Evolutionary conservation across 2,329 filamentous ascomycete species (phyloP).

Genomic region (Paracorniculantispora psalliotae): DNA sequence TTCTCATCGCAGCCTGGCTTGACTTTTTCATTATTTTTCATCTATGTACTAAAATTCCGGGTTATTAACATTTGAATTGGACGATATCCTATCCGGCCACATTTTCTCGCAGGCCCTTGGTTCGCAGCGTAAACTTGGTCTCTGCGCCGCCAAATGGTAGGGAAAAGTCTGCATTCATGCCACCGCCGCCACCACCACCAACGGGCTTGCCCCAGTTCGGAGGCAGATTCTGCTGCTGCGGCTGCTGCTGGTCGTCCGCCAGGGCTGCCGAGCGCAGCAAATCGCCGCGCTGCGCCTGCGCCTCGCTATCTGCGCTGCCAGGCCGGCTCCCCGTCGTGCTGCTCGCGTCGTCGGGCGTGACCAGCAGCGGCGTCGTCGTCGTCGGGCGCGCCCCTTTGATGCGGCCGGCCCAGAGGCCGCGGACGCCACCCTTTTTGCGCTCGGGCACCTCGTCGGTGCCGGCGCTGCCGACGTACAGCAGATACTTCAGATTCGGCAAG

Average conservation of each 20-base stretch:
- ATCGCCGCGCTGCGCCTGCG: slow-evolving; percentile 35
- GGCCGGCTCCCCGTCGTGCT: slow-evolving; percentile 35
- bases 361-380: slow-evolving; percentile 16
- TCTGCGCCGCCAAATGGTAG: slow-evolving; percentile 44
- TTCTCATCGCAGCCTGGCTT: too few species aligned
- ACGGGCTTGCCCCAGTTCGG: slow-evolving; percentile 14
- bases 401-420: slow-evolving; percentile 51
- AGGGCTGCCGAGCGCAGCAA: slow-evolving; percentile 34
- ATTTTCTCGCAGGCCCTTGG: slow-evolving; percentile 52
- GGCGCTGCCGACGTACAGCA: slow-evolving; percentile 83
- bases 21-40: too few species aligned
- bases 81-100: too few species aligned
- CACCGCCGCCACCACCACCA: background rate
- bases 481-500: slow-evolving; percentile 86
- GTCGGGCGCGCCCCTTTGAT: slow-evolving; percentile 28
- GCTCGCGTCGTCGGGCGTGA: slow-evolving; percentile 34
- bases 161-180: slow-evolving; percentile 21
- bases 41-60: background rate
- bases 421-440: slow-evolving; percentile 56
- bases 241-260: slow-evolving; percentile 18
- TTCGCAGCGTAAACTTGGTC: slow-evolving; percentile 47
- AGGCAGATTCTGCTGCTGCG: slow-evolving; percentile 1
- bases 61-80: background rate
- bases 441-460: slow-evolving; percentile 61
- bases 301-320: slow-evolving; percentile 41